These are phyloP conservation scores for Rhynchosporium agropyri DNA, from an alignment of 2,329 filamentous ascomycete genomes.

Conservation along the genomic window DNA sequence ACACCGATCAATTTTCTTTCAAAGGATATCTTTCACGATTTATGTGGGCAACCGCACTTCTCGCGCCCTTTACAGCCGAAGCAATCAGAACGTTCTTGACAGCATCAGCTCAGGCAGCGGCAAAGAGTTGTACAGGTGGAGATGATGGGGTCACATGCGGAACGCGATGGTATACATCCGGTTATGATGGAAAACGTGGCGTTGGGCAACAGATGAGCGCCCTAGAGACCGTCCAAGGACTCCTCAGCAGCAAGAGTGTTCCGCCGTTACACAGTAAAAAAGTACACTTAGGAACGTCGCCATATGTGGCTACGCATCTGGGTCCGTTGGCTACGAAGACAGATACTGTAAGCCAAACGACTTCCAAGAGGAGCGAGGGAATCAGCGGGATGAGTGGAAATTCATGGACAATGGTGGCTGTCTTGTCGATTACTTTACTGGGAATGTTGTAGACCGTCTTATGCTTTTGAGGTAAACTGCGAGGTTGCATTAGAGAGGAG, in stretches of 20 bases:
- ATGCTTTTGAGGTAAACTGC: neutral
- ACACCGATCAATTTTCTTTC: slow-evolving; percentile 66
- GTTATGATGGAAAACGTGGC: slow-evolving; percentile 57
- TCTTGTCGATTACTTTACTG: neutral
- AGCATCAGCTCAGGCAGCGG: slow-evolving; percentile 58
- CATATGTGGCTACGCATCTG: slow-evolving; percentile 1
- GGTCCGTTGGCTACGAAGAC: slow-evolving; percentile 9
- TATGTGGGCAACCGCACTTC: slow-evolving; percentile 59
- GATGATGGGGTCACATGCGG: slow-evolving; percentile 57
- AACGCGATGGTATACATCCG: slow-evolving; percentile 60
- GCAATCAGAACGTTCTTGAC: slow-evolving; percentile 53
- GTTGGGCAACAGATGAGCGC: slow-evolving; percentile 68
- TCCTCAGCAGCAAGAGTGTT: slow-evolving; percentile 50
- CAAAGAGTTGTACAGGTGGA: slow-evolving; percentile 59
- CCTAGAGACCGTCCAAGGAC: slow-evolving; percentile 63
- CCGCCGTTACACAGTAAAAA: slow-evolving; percentile 44
- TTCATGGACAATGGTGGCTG: neutral
- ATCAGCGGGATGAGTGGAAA: neutral
- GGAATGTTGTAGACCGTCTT: neutral
- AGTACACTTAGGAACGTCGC: slow-evolving; percentile 28
- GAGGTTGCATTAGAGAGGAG: neutral
- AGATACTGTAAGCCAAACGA: slow-evolving; percentile 1
- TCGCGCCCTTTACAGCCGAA: slow-evolving; percentile 57
- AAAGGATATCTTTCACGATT: slow-evolving; percentile 69
- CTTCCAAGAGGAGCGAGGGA: slow-evolving; percentile 10